Conservation (phyloP, 75 land plant genomes). For the Isoetes taiwanensis region DNA sequence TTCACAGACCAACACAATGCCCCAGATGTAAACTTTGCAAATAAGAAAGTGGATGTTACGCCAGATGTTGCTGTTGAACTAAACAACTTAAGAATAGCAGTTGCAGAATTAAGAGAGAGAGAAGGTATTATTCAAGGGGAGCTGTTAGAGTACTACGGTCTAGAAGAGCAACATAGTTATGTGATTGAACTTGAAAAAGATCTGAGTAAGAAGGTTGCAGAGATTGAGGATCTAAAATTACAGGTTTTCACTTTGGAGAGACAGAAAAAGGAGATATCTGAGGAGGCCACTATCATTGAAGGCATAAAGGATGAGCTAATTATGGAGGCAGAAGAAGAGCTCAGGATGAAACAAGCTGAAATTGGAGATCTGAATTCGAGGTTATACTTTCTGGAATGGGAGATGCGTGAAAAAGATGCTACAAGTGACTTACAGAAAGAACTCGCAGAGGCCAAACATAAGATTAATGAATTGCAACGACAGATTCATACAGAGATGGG, state of each 20-base stretch:
- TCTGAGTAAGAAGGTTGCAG: slow-evolving; percentile 51
- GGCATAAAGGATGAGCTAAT: too few relatives aligned
- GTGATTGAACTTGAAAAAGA: slow-evolving; percentile 59
- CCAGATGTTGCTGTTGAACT: slow-evolving; percentile 41
- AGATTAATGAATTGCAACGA: slow-evolving; percentile 68
- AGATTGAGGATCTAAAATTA: slow-evolving; percentile 69
- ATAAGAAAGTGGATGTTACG: slow-evolving; percentile 26
- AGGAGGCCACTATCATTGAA: too few relatives aligned
- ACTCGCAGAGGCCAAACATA: slow-evolving; percentile 55
- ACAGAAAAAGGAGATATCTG: slow-evolving; percentile 4
- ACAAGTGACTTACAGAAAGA: slow-evolving; percentile 60
- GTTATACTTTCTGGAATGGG: too few relatives aligned
- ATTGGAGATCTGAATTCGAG: too few relatives aligned
- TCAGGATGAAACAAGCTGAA: too few relatives aligned
- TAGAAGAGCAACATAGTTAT: slow-evolving; percentile 71
- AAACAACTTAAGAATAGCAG: slow-evolving; percentile 39
- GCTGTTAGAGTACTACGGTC: slow-evolving; percentile 81
- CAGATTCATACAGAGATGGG: slow-evolving; percentile 69
- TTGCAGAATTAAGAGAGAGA: slow-evolving; percentile 62
- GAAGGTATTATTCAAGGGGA: slow-evolving; percentile 86
- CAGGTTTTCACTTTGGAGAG: slow-evolving; percentile 1
- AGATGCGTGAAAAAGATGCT: slow-evolving; percentile 17
- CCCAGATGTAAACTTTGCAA: slow-evolving; percentile 25
- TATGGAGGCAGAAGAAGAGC: slow-evolving; percentile 58
- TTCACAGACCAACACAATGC: not conserved